phyloP scores from a whole-genome alignment of 2,329 filamentous ascomycete species.

The Nothophoma quercina region DNA sequence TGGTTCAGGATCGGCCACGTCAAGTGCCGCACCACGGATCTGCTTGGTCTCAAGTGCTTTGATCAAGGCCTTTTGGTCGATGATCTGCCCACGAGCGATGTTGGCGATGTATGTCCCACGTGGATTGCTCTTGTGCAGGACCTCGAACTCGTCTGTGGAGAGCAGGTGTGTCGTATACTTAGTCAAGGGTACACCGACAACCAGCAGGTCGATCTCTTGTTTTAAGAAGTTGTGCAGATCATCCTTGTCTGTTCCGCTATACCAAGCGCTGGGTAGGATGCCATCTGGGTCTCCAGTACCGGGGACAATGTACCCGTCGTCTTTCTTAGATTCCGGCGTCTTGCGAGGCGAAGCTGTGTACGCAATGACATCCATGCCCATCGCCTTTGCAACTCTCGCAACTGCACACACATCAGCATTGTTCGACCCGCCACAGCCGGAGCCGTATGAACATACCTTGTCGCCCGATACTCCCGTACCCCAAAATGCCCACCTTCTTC shows the following conservation, averaged over 20 bases:
- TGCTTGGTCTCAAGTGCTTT: slow-evolving; percentile 64
- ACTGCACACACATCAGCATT: slow-evolving; percentile 44
- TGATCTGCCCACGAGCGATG: slow-evolving; percentile 71
- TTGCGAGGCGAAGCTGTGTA: slow-evolving; percentile 75
- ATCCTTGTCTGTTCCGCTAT: slow-evolving; percentile 61
- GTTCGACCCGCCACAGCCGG: neutral
- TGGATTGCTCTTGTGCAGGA: slow-evolving; percentile 57
- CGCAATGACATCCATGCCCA: slow-evolving; percentile 77
- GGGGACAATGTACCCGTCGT: slow-evolving; percentile 72
- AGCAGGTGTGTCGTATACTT: slow-evolving; percentile 62
- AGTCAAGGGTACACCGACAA: slow-evolving; percentile 66
- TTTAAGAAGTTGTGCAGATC: slow-evolving; percentile 62
- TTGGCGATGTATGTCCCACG: slow-evolving; percentile 71
- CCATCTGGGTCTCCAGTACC: slow-evolving; percentile 70
- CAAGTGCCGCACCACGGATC: slow-evolving; percentile 73
- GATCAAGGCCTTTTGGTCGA: slow-evolving; percentile 70
- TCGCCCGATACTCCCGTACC: slow-evolving; percentile 69
- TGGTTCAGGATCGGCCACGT: slow-evolving; percentile 83
- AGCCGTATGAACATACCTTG: slow-evolving; percentile 55
- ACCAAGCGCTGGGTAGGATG: slow-evolving; percentile 63
- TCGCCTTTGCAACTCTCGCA: slow-evolving; percentile 65
- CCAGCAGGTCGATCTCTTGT: slow-evolving; percentile 64
- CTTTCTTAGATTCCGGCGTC: slow-evolving; percentile 69
- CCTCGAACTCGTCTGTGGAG: slow-evolving; percentile 61
- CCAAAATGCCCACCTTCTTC: slow-evolving; percentile 65